Evolutionary conservation across 352 stramenopile species (phyloP).

Genomic region (Phytophthora crassamura): DNA sequence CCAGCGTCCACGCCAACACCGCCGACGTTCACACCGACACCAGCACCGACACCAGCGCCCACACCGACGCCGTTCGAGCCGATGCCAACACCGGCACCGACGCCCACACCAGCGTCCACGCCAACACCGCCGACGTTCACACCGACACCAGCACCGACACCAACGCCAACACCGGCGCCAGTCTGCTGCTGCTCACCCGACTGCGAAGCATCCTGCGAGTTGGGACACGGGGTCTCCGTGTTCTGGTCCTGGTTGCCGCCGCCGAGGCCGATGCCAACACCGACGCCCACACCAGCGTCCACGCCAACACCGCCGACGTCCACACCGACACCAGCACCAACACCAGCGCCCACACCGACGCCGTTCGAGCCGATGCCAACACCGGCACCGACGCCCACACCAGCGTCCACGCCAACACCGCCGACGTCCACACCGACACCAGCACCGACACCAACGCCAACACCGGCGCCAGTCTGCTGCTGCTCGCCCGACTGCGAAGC

Average conservation of each 20-base stretch:
- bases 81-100: neutral
- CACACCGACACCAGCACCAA: neutral
- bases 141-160: neutral
- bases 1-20: too few species aligned
- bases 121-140: neutral
- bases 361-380: neutral
- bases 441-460: neutral
- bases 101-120: constrained; percentile 3
- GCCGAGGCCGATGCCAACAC: neutral
- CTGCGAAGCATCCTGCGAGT: constrained; percentile 4
- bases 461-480: neutral
- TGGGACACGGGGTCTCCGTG: neutral
- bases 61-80: neutral
- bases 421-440: neutral
- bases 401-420: neutral
- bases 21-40: too few species aligned
- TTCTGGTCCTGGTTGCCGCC: constrained; percentile 12
- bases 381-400: constrained; percentile 9
- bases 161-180: neutral
- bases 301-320: constrained; percentile 5
- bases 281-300: neutral
- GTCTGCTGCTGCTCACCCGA: neutral
- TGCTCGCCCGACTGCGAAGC: constrained; percentile 5
- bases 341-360: constrained; percentile 1
- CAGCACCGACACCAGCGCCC: neutral